Conservation (phyloP, 116 monocot species). For the Papilionanthe hybrid region DNA sequence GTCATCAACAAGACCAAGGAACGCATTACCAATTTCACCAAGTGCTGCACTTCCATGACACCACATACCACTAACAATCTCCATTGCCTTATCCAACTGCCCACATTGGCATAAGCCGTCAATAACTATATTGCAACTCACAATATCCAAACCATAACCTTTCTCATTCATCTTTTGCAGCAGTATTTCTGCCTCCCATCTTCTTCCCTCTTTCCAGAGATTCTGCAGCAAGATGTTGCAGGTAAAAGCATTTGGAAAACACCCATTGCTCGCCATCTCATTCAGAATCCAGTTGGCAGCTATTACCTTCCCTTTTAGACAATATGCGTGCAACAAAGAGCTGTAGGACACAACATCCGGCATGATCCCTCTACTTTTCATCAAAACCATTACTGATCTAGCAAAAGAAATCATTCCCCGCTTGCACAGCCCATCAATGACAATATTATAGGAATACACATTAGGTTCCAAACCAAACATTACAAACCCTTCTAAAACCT, state of each 20-base stretch:
- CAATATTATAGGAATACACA: constrained; percentile 71
- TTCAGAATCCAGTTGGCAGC: constrained; percentile 59
- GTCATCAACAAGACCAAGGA: constrained; percentile 46
- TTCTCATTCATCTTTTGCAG: constrained; percentile 85
- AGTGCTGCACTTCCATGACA: constrained; percentile 70
- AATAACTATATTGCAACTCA: constrained; percentile 82
- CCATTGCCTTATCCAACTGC: constrained; percentile 77
- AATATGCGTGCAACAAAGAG: constrained; percentile 73
- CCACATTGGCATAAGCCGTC: constrained; percentile 74
- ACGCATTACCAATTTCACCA: constrained; percentile 66
- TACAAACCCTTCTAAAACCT: constrained; percentile 63
- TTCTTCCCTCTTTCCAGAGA: constrained; percentile 79
- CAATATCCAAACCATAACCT: constrained; percentile 60
- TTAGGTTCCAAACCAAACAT: constrained; percentile 37
- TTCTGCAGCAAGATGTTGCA: constrained; percentile 87
- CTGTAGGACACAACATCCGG: constrained; percentile 79
- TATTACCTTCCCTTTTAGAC: constrained; percentile 43
- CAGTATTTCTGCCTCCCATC: constrained; percentile 55
- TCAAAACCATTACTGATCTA: constrained; percentile 43
- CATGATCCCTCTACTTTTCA: constrained; percentile 50
- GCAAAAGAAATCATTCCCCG: constrained; percentile 64
- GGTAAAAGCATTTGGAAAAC: constrained; percentile 65
- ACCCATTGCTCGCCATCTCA: constrained; percentile 63
- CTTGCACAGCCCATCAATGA: constrained; percentile 82
- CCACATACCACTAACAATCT: constrained; percentile 85